A percentile compares a stretch with the other conserved stretches of the same genome.
phyloP scores from a whole-genome alignment of 805 yeast genomes.

The Grigorovia transvaalensis region DNA sequence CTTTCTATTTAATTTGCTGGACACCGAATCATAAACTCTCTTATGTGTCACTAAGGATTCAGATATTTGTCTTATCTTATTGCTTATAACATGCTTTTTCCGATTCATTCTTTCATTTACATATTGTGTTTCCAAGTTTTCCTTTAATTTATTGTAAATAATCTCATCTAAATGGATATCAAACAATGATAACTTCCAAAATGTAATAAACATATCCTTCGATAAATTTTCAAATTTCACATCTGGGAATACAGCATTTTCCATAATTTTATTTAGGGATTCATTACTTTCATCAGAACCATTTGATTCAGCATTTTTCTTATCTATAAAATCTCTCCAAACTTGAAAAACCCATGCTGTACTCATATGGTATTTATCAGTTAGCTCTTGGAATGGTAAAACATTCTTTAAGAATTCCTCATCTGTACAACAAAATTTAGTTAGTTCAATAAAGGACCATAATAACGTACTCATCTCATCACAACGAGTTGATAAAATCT shows the following conservation, averaged over 20 bases:
- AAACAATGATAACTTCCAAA: slow-evolving; percentile 66
- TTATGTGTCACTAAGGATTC: slow-evolving; percentile 16
- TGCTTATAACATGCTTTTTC: slow-evolving; percentile 11
- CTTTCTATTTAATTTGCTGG: slow-evolving; percentile 4
- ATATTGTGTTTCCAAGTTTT: slow-evolving; percentile 9
- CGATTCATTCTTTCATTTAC: slow-evolving; percentile 8
- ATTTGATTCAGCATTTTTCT: slow-evolving; percentile 13
- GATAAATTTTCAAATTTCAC: slow-evolving; percentile 25
- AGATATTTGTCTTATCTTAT: slow-evolving; percentile 11
- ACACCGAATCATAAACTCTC: slow-evolving; percentile 9
- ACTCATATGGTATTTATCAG: slow-evolving; percentile 36
- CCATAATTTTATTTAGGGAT: slow-evolving; percentile 7
- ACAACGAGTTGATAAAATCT: slow-evolving; percentile 56
- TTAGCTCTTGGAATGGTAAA: slow-evolving; percentile 33
- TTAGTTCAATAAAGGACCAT: slow-evolving; percentile 50
- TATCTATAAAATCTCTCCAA: slow-evolving; percentile 48
- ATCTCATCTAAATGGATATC: slow-evolving; percentile 50
- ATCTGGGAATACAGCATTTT: slow-evolving; percentile 9
- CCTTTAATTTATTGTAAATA: slow-evolving; percentile 40
- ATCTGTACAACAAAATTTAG: slow-evolving; percentile 39
- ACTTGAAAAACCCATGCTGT: slow-evolving; percentile 64
- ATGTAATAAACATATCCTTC: slow-evolving; percentile 41
- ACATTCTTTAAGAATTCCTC: slow-evolving; percentile 30
- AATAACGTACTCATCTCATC: slow-evolving; percentile 66
- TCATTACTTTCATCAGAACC: slow-evolving; percentile 4